Base-by-base conservation (phyloP, 331 rosid species). In the Quercus tomentella region DNA sequence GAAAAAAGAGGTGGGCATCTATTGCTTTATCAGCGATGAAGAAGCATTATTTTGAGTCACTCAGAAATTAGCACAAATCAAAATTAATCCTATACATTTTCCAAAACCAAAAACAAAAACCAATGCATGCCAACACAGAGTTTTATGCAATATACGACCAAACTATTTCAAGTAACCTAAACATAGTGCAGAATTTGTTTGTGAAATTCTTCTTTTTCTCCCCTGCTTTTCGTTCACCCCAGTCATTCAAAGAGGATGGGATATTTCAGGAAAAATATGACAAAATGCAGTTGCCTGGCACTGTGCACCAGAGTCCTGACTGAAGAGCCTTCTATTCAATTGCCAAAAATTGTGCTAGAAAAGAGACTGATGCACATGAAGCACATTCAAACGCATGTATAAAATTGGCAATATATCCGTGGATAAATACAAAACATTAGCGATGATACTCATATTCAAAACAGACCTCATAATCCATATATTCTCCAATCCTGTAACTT, bases 401-500 rank as follows among this genome's bases (percentile, higher is more conserved):
- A 26, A 60, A 21, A 28, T n/a, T 60, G 30, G 28, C 31, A 11
- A 60, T 21, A 60, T 11, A 60, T 22, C 17, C 66, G 12, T 60
- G 18, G 66, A n/a, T 60, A 26, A 26, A 4, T 60, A 60, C 26
- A 23, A 26, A 60, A 60, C 12, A 60, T 23, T 23, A 23, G 5
- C 18, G 3, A 10, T 60, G 66, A 23, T 60, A 49, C 18, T 49
- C 17, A 14, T 11, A 49, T 49, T 11, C 18, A 49, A 49, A 49
- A 58, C 49, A 81, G 25, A 73, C 56, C 75, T 22, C 78, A 55
- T 45, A 28, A 9, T 51, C 26, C 21, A 12, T 8, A 41, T 41
- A 41, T 41, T 41, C 49, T 66, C 78, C 60, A 11, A 9, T 54
- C 56, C 2, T 49, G 73, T 33, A 73, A 73, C 78, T 57, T 88